A percentile compares a stretch with the other conserved stretches of the same genome.
Conservation (phyloP, 305 asterid genomes). For the Coffea humblotiana region DNA sequence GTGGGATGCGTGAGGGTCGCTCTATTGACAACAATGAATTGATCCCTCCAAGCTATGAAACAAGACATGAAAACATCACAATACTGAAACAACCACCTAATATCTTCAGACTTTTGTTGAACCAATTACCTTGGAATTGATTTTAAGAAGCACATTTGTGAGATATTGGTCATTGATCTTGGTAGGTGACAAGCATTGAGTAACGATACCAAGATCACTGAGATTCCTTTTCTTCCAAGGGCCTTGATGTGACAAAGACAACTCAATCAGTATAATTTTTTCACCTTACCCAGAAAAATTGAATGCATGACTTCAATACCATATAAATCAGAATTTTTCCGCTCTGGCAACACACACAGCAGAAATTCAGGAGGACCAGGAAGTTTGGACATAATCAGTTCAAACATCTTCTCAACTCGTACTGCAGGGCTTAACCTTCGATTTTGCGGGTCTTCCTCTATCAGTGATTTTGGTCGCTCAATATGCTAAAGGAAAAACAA, state of each 20-base stretch:
- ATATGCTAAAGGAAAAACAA: conserved; percentile 45
- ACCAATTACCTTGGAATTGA: conserved; percentile 74
- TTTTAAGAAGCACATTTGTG: conserved; percentile 85
- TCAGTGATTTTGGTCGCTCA: conserved; percentile 77
- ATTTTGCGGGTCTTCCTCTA: conserved; percentile 78
- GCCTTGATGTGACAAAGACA: conserved; percentile 43
- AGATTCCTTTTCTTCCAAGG: conserved; percentile 94
- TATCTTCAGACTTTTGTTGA: conserved; percentile 15
- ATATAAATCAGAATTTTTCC: conserved; percentile 74
- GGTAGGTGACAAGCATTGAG: conserved; percentile 77
- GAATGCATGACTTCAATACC: conserved; percentile 45
- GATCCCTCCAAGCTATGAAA: conserved; percentile 81
- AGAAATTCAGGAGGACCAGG: conserved; percentile 72
- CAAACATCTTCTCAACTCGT: conserved; percentile 91
- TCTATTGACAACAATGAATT: conserved; percentile 84
- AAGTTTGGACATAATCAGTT: conserved; percentile 60
- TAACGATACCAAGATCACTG: conserved; percentile 64
- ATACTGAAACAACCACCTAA: conserved; percentile 12
- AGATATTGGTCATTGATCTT: conserved; percentile 82
- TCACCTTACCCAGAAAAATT: background rate
- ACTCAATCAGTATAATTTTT: conserved; percentile 7
- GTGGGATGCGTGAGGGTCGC: conserved; percentile 49
- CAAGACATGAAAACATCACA: conserved; percentile 16
- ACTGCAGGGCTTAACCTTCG: conserved; percentile 56
- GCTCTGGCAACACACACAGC: conserved; percentile 84